Base-by-base conservation (phyloP, 306 rosid genomes). In the Cucurbita ficifolia region DNA sequence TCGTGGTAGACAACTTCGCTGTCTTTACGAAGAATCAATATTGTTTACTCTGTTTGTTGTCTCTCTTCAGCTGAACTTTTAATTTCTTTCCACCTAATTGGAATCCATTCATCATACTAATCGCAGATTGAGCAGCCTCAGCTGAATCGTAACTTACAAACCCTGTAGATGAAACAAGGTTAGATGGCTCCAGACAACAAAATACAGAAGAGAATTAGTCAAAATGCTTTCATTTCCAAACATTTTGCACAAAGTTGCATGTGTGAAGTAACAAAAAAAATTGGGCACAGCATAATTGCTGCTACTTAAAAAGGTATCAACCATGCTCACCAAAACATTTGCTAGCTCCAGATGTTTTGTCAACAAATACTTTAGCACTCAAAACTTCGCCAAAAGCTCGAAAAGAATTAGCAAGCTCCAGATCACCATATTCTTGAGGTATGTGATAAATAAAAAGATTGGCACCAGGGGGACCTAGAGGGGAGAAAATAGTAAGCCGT, bases 41-140 rank as follows among this genome's bases (percentile, higher is more conserved):
- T 60, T 46, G 51, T 46, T 46, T 46, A 78, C 82, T 88, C 83
- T 86, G 92, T 82, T 89, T 95, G 84, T 85, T 89, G 84, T 95
- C 96, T 86, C 96, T 91, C 89, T 95, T 95, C n/a, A 91, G 90
- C 88, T 95, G 99, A 79, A 95, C 99, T 88, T 95, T 95, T 56
- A 91, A 79, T 76, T 91, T 95, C 88, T 95, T 95, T 70, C 96
- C 93, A 73, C 87, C 90, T 87, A 95, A 88, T 77, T 91, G 99
- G 80, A 0, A 88, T 74, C 99, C 99, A 79, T 95, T 89, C 99
- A 95, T 95, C 95, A 76, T 40, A 77, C 60, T 60, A 72, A 95
- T 95, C 72, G 99, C 99, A 43, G 85, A 70, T 86, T 91, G 89
- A 72, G 99, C 97, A 76, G 88, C 87, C 76, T 91, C 99, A 7